These are phyloP conservation scores for Vittaforma corneae DNA, from an alignment of 371 early-diverging fungal species.

Conservation along the genomic window DNA sequence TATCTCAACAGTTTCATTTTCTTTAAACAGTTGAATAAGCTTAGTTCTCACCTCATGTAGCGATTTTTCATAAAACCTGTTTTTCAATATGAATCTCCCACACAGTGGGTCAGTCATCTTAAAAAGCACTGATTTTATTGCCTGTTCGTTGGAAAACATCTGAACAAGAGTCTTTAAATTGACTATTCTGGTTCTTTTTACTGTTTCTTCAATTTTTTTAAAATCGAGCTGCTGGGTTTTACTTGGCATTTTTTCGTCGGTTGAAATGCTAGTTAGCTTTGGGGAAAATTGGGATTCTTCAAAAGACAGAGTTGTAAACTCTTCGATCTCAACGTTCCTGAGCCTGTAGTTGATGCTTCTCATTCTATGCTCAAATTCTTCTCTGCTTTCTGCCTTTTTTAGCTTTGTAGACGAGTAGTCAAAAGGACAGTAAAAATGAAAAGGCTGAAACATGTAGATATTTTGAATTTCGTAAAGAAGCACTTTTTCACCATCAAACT, in stretches of 20 bases:
- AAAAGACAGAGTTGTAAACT: slow-evolving; percentile 5
- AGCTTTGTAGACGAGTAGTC: neutral
- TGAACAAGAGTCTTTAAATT: slow-evolving; percentile 28
- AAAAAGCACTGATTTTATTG: slow-evolving; percentile 17
- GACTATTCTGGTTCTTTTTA: slow-evolving; percentile 30
- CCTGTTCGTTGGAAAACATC: slow-evolving; percentile 16
- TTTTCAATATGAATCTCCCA: slow-evolving; percentile 42
- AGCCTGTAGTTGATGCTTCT: slow-evolving; percentile 45
- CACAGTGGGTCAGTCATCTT: slow-evolving; percentile 29
- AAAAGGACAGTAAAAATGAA: neutral
- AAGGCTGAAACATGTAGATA: slow-evolving; percentile 4
- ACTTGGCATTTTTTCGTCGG: neutral
- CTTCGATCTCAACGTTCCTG: slow-evolving; percentile 36
- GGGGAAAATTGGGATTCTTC: too few relatives aligned
- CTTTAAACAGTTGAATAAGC: slow-evolving; percentile 25
- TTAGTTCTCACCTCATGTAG: slow-evolving; percentile 24
- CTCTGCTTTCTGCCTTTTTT: slow-evolving; percentile 46
- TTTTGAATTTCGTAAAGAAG: neutral
- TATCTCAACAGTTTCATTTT: slow-evolving; percentile 8
- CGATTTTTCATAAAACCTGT: slow-evolving; percentile 34
- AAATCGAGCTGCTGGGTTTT: neutral
- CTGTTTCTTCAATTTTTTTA: slow-evolving; percentile 22
- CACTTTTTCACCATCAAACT: neutral
- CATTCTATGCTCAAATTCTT: slow-evolving; percentile 48
- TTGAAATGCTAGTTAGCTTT: neutral